Base-by-base conservation (phyloP, 768 basidiomycete species). In the Lyophyllum atratum region DNA sequence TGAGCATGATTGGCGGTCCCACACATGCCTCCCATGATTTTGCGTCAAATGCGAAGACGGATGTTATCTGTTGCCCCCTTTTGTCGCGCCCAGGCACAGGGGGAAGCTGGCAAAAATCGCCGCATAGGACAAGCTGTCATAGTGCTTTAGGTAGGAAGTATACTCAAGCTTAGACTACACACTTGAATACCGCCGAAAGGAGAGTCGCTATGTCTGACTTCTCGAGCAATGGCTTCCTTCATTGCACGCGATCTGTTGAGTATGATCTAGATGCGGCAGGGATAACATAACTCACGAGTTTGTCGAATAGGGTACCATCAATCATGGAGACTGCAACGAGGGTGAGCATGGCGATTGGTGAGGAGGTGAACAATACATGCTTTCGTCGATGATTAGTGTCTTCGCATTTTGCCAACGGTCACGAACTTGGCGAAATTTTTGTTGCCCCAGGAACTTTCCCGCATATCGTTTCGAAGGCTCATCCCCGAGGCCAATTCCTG, bases 141-240 rank as follows among this genome's bases (percentile, higher is more conserved):
- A 49, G 24, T 44, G 24, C n/a, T 43, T 39, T 42, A 9, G 29
- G 52, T 2, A 51, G 26, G 19, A 53, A 31, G 29, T 11, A 21
- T 42, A 4, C 40, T 22, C 24, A 24, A 49, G 53, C n/a, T 26
- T 21, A 37, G 33, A 29, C 39, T 19, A 55, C 60, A 9, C 40
- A 89, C 90, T 78, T 95, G 93, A 45, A 96, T 92, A 4, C 93
- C 93, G 11, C 93, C 93, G 63, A 94, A 95, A 0, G 92, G 90
- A 43, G 61, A 59, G 0, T 73, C 67, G 46, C 74, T 81, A 19
- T 76, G 68, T 44, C 90, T 77, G 15, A 93, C 44, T 22, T 70
- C 66, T 26, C 82, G 80, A 42, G 85, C 94, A 25, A 95, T 81
- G 25, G 72, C 66, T 68, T 87, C 85, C 86, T 89, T 48, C 15